Evolutionary conservation across 192 early-diverging fungal species (phyloP), one percentile per base, ranked within the genome.

Genomic region (Coemansia sp.): DNA sequence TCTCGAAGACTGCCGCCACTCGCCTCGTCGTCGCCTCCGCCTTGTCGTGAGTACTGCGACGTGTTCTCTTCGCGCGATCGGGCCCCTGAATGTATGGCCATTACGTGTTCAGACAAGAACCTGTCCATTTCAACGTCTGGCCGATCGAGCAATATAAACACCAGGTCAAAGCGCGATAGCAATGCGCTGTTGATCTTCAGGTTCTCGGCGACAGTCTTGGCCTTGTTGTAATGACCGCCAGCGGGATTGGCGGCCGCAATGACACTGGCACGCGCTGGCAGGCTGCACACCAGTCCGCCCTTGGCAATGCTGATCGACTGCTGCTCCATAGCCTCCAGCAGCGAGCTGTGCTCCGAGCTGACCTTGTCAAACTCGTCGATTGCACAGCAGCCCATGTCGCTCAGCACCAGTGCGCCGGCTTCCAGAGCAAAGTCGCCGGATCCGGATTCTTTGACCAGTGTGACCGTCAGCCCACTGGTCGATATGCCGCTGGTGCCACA

Each of bases 321-420:
- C 59, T 92, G 90, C 56, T 89, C 86, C 88, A 94, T 92, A 8
- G 92, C 90, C 62, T 94, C 92, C 25, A 91, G 61, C 21, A 85
- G 63, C 58, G 90, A 82, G 80, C 79, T 80, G 67, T 89, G 83
- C 35, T 92, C 89, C 15, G 77, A 80, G 5, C 83, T 85, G 81
- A 91, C 89, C 60, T 92, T 94, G 64, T 92, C 90, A 75, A 94
- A 92, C 67, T 94, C 92, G 56, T 94, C 92, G 53, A 92, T 92
- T 15, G 90, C 80, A 49, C 92, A 94, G 34, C 88, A 86, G 19
- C 92, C 92, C 70, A 89, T 86, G 69, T 94, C 90, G 22, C 85
- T 89, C 58, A 92, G 84, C n/a, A 91, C 90, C 27, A 94, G 66
- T 1, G 92, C 89, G 6, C 84, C 84, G 2, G 87, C 89, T 53